Conservation (phyloP, 1,284 basidiomycete genomes). For the Puccinia hordei region DNA sequence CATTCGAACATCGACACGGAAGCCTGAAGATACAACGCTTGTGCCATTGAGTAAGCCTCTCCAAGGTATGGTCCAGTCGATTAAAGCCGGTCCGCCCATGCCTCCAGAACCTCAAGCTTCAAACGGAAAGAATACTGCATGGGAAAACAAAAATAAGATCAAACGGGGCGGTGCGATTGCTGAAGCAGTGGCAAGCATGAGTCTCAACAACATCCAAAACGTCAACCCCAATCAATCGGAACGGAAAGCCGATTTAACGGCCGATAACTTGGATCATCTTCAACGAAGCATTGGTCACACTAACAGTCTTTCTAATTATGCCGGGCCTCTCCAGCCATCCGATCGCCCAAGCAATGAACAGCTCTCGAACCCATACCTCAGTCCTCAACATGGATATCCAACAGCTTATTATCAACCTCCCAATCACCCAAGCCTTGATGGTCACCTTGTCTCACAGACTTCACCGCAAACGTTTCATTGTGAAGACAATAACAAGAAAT, state of each 20-base stretch:
- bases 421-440: background rate
- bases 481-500: background rate
- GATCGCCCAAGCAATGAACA: background rate
- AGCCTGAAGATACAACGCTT: conserved; percentile 24
- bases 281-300: background rate
- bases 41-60: conserved; percentile 25
- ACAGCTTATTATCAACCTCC: background rate
- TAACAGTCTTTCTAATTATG: background rate
- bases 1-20: conserved; percentile 21
- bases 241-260: background rate
- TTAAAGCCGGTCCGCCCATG: conserved; percentile 23
- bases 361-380: background rate
- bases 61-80: conserved; percentile 17
- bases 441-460: too few species aligned
- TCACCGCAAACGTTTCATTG: too few species aligned
- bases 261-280: conserved; percentile 18
- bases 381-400: background rate
- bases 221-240: background rate
- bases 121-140: conserved; percentile 11
- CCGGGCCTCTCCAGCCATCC: background rate
- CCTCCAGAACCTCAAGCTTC: background rate
- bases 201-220: conserved; percentile 1
- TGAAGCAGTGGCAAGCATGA: conserved; percentile 26
- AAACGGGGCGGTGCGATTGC: conserved; percentile 33
- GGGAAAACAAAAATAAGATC: conserved; percentile 29